Evolutionary conservation across 768 basidiomycete species (phyloP).

Genomic region (Lactifluus piperatus): DNA sequence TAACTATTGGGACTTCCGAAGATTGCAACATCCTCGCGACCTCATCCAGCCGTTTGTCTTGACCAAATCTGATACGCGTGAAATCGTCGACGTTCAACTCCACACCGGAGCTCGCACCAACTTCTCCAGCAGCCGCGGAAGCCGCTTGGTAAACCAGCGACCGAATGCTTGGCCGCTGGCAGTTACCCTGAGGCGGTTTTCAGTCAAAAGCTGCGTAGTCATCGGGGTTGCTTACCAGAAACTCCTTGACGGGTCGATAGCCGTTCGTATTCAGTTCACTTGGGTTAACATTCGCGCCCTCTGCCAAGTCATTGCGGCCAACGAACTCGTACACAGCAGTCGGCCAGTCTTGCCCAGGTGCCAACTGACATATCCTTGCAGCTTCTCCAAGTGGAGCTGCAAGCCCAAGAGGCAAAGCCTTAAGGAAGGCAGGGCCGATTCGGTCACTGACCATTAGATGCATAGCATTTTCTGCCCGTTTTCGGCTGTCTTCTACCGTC

Average conservation of each 20-base stretch:
- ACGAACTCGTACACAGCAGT: conserved; percentile 58
- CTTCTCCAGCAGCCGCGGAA: conserved; percentile 42
- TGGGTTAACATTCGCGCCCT: conserved; percentile 42
- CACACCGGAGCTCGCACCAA: conserved; percentile 55
- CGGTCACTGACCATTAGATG: conserved; percentile 42
- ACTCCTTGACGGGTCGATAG: conserved; percentile 49
- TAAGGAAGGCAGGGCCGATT: conserved; percentile 40
- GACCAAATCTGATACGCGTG: conserved; percentile 79
- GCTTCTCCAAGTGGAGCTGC: conserved; percentile 79
- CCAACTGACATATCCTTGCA: conserved; percentile 71
- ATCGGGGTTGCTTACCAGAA: conserved; percentile 35
- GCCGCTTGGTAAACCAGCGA: conserved; percentile 12
- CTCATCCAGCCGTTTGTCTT: conserved; percentile 85
- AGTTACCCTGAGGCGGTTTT: conserved; percentile 1
- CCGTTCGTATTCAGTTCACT: conserved; percentile 42
- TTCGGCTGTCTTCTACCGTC: conserved; percentile 41
- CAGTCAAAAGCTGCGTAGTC: not conserved
- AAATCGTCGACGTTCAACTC: conserved; percentile 67
- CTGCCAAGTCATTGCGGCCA: conserved; percentile 67
- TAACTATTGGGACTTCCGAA: conserved; percentile 56
- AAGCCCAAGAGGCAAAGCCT: conserved; percentile 57
- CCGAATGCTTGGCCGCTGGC: conserved; percentile 6
- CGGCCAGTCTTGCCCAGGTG: conserved; percentile 70
- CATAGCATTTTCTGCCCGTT: conserved; percentile 60
- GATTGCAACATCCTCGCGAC: conserved; percentile 88